phyloP scores from a whole-genome alignment of 352 stramenopile genomes.

The Plasmopara halstedii region DNA sequence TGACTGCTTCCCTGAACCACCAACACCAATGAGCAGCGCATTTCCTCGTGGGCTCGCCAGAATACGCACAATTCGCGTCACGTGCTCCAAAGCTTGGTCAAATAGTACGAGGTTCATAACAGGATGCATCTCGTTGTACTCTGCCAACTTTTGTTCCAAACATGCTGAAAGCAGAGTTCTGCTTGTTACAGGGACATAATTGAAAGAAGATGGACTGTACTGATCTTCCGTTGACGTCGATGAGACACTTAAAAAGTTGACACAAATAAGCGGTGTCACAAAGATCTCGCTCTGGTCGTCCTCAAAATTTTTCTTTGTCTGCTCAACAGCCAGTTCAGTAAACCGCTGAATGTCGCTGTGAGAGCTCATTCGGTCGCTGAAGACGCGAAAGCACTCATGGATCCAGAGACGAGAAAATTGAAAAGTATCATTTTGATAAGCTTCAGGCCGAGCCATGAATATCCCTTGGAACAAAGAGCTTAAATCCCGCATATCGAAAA shows the following conservation, averaged over 20 bases:
- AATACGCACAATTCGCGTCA: conserved; percentile 84
- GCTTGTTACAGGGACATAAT: conserved; percentile 47
- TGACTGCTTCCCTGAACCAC: conserved; percentile 86
- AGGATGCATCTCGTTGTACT: conserved; percentile 90
- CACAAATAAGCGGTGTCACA: conserved; percentile 56
- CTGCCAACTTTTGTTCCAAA: conserved; percentile 55
- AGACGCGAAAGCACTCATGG: conserved; percentile 89
- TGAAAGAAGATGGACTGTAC: conserved; percentile 12
- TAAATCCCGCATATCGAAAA: conserved; percentile 90
- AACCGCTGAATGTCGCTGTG: conserved; percentile 71
- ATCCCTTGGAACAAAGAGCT: conserved; percentile 84
- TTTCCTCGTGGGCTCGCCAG: conserved; percentile 69
- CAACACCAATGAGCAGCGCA: conserved; percentile 79
- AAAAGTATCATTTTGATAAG: conserved; percentile 49
- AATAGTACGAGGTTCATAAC: conserved; percentile 92
- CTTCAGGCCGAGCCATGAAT: conserved; percentile 51
- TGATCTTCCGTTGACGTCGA: conserved; percentile 7
- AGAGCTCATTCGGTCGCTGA: conserved; percentile 84
- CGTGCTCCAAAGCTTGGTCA: conserved; percentile 86
- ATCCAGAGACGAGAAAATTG: conserved; percentile 82
- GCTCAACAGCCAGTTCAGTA: conserved; percentile 73
- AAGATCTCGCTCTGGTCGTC: conserved; percentile 74
- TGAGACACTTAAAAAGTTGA: conserved; percentile 38
- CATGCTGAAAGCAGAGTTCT: conserved; percentile 41
- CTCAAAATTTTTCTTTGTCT: conserved; percentile 84